Evolutionary conservation across 495 filamentous ascomycete species (phyloP), one percentile per base, ranked within the genome.

Genomic region (Penicillium turbatum): DNA sequence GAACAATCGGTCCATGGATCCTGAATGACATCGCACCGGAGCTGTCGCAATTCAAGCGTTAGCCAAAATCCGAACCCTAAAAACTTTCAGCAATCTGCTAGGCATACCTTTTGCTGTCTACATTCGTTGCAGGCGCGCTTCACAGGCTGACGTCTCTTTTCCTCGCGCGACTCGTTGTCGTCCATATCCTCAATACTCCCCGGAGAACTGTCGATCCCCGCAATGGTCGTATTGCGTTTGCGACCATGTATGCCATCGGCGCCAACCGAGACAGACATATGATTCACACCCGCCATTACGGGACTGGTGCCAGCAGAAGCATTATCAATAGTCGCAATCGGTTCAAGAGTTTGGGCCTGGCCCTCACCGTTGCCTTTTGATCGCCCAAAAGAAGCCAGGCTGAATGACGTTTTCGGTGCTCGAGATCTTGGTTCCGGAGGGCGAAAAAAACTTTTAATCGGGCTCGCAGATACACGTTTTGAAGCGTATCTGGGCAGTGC

Each of bases 71-170:
- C 9, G 54, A 42, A 48, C 26, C 6, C 26, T 5, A 8, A 41
- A 37, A 38, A 37, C 21, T 27, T 45, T 54, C 51, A 48, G 53
- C n/a, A 19, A 42, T 17, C n/a, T 12, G 13, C n/a, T 12, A 12
- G 6, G 48, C 76, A 56, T 62, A 92, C 89, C 80, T 97, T 96
- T 71, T 96, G 91, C 70, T 97, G 92, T 35, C 90, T 82, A 69
- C 92, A 97, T 67, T 97, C 89, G 72, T 97, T 96, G 68, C 91
- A 96, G 13, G 91, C 91, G 53, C 90, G 82, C 71, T 95, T 95
- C 40, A 90, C 86, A 11, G 87, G 87, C 51, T 85, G 82, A 54
- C 84, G 76, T 65, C 82, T 82, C 71, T 80, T 81, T 60, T 87
- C 81, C 54, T 79, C 79, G 17, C 78, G 77, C 19, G 69, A 70